Evolutionary conservation across 2,329 filamentous ascomycete species (phyloP).

Genomic region (Fusarium longipes): DNA sequence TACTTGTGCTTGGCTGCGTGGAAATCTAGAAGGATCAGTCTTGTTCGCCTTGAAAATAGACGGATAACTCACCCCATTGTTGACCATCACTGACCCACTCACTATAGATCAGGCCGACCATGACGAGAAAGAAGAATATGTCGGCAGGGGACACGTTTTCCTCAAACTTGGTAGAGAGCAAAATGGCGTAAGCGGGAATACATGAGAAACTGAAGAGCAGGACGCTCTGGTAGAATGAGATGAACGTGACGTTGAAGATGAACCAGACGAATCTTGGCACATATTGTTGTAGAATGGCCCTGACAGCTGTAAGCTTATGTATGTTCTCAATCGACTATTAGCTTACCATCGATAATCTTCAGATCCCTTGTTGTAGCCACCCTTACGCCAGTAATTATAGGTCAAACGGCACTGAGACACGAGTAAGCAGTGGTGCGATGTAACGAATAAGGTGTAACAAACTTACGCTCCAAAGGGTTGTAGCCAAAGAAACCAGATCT

Average conservation of each 20-base stretch:
- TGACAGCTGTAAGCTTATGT: conserved; percentile 45
- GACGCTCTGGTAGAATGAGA: conserved; percentile 83
- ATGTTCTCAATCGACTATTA: background rate
- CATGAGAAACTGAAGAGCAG: conserved; percentile 82
- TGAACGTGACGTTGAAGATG: conserved; percentile 89
- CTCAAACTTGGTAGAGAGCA: conserved; percentile 76
- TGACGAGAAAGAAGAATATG: conserved; percentile 58
- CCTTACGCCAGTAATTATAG: conserved; percentile 96
- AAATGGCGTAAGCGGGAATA: conserved; percentile 81
- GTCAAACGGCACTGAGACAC: conserved; percentile 78
- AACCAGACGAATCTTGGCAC: conserved; percentile 77
- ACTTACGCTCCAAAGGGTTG: conserved; percentile 82
- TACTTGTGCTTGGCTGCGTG: conserved; percentile 85
- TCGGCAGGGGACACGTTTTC: conserved; percentile 59
- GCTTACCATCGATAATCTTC: conserved; percentile 90
- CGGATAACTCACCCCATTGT: conserved; percentile 76
- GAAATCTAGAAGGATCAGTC: conserved; percentile 65
- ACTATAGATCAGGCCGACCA: conserved; percentile 65
- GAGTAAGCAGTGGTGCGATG: conserved; percentile 1
- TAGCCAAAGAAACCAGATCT: conserved; percentile 77
- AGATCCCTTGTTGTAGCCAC: conserved; percentile 87
- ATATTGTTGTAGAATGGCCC: conserved; percentile 76
- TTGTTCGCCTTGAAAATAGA: background rate
- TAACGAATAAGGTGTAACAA: background rate
- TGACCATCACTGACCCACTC: conserved; percentile 92